Base-by-base conservation (phyloP, 108 stramenopile genomes). In the Parietichytrium sp. region DNA sequence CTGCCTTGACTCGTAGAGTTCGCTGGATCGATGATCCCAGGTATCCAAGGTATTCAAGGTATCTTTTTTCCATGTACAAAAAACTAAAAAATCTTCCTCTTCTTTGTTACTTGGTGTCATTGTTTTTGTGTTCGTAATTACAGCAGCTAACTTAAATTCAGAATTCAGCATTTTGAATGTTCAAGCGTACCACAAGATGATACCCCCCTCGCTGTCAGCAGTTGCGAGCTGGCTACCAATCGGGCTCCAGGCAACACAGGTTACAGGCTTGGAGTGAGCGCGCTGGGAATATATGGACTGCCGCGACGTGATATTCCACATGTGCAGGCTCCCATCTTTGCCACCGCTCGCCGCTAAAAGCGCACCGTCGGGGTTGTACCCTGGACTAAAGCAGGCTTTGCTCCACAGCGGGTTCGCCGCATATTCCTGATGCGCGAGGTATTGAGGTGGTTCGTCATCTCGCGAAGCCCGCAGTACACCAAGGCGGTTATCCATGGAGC, bases 311-410 rank as follows among this genome's bases (percentile, higher is more conserved):
- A 45, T 12, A 27, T 72, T 42, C 61, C 61, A 72, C 10, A 72
- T 72, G 3, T 45, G 45, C 38, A 72, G 61, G 33, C 61, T 72
- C 6, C 61, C 61, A 27, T 33, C 20, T 20, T 72, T 72, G 42
- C 38, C 36, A 10, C 61, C 61, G 15, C 38, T 42, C 10, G 61
- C 61, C 33, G 20, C 61, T n/a, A 72, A 42, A 8, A 72, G 38
- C 33, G 61, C n/a, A 42, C 61, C 42, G 23, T 33, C 36, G 6
- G 38, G 18, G 42, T 33, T 45, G 38, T 10, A 6, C 23, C 61
- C 61, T 6, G 61, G 61, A 25, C 61, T 72, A n/a, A 72, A 33
- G 61, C 61, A 72, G 8, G 61, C 61, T 27, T 72, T 72, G 42
- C 61, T 45, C 61, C 61, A 72, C 61, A 33, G 45, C 33, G 36